Percentiles rank a stretch among this genome's conserved stretches.
These are phyloP conservation scores for Venturia oleaginea DNA, from an alignment of 2,329 filamentous ascomycete species.

Conservation along the genomic window DNA sequence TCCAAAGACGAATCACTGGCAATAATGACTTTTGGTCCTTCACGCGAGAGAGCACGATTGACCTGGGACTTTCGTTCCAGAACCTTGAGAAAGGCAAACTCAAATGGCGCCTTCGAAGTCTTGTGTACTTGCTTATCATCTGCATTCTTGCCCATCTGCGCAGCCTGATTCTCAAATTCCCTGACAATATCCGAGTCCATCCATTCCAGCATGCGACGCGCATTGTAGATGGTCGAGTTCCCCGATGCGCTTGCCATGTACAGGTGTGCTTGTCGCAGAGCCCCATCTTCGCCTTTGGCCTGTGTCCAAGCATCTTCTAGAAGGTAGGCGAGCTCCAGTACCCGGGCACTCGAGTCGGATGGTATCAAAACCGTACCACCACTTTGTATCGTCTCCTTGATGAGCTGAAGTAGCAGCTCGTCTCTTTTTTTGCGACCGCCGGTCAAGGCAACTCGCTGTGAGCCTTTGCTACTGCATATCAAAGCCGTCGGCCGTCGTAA, in stretches of 20 bases:
- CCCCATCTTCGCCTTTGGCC: slow-evolving; percentile 25
- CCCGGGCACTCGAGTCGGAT: slow-evolving; percentile 88
- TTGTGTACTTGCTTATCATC: slow-evolving; percentile 24
- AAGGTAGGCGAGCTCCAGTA: slow-evolving; percentile 84
- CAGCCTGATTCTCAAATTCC: slow-evolving; percentile 65
- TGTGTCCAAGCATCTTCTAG: slow-evolving; percentile 77
- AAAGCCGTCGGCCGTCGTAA: slow-evolving; percentile 87
- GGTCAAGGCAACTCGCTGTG: slow-evolving; percentile 59
- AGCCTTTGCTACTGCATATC: slow-evolving; percentile 80
- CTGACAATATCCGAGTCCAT: slow-evolving; percentile 95
- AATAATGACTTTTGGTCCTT: slow-evolving; percentile 64
- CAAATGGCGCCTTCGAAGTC: slow-evolving; percentile 61
- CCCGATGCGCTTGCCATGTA: slow-evolving; percentile 82
- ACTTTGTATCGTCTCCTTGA: slow-evolving; percentile 65
- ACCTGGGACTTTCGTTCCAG: slow-evolving; percentile 77
- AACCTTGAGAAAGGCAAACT: slow-evolving; percentile 76
- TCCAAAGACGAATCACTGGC: slow-evolving; percentile 84
- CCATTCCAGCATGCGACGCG: slow-evolving; percentile 96
- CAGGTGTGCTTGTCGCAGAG: slow-evolving; percentile 47
- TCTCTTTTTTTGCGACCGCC: slow-evolving; percentile 75
- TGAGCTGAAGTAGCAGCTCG: slow-evolving; percentile 72
- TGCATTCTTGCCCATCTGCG: slow-evolving; percentile 25
- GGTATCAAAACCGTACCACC: slow-evolving; percentile 90
- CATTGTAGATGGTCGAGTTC: slow-evolving; percentile 80
- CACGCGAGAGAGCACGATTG: slow-evolving; percentile 52